Base-by-base conservation (phyloP, 495 filamentous ascomycete species). In the Penicillium cataractarum region DNA sequence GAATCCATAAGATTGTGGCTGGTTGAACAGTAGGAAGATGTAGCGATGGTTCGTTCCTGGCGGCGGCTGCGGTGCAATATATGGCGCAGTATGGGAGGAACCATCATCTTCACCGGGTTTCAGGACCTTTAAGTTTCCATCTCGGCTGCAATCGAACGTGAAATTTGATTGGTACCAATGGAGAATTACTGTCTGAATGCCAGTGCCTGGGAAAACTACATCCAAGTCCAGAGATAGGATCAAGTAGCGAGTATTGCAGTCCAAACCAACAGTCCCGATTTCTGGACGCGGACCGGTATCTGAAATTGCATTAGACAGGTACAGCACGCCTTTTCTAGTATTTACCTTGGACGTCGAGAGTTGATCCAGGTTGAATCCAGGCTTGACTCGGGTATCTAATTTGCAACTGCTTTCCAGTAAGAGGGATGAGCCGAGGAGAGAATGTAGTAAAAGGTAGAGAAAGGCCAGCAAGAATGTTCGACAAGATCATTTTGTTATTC, bases 81-180 rank as follows among this genome's bases (percentile, higher is more conserved):
- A 81, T 21, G 69, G 54, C 0, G 71, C 68, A 13, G 39, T 42
- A 13, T 12, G n/a, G 2, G 33, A 49, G 21, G 39, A 13, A 5
- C 3, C 13, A 6, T 53, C 8, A 6, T 44, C 29, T 8, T 57
- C 39, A 9, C 44, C 40, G 15, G 65, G 53, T 19, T 26, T 15
- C 12, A 49, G 15, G 7, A 17, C 6, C 5, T 9, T 29, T 53
- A 32, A 48, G 3, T 46, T 22, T 32, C 58, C 54, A 26, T 17
- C 33, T 8, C 10, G 24, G 21, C 37, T 52, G 61, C 48, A 65
- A 32, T 63, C 13, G 4, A 69, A 49, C 0, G 61, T 48, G 27
- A 80, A 51, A 44, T 71, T 52, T 3, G 72, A 52, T n/a, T 75
- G 74, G 42, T 76, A 74, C 78, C 79, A 81, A 61, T 79, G 78